Percentiles rank a stretch among this genome's conserved stretches.
These are phyloP conservation scores for Alternaria atra DNA, from an alignment of 2,329 filamentous ascomycete species.

Conservation along the genomic window DNA sequence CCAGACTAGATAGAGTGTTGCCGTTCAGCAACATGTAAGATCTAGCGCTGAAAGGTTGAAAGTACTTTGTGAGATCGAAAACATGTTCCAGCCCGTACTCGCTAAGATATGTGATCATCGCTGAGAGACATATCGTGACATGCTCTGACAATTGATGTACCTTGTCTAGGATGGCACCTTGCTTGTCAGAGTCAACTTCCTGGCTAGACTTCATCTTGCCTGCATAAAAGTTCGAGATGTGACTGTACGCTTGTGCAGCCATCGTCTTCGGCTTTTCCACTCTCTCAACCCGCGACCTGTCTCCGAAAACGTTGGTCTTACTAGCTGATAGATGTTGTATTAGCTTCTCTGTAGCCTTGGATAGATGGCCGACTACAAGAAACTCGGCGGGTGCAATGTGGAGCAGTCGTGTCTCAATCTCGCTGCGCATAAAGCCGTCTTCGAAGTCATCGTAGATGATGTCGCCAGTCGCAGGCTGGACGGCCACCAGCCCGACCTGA, in stretches of 20 bases:
- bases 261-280: conserved; percentile 79
- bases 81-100: conserved; percentile 96
- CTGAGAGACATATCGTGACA: conserved; percentile 90
- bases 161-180: conserved; percentile 76
- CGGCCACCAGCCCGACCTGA: conserved; percentile 87
- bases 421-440: conserved; percentile 95
- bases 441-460: conserved; percentile 96
- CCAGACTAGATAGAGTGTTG: conserved; percentile 90
- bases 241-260: conserved; percentile 83
- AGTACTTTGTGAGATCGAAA: conserved; percentile 95
- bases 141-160: conserved; percentile 85
- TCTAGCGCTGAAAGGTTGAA: conserved; percentile 91
- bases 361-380: conserved; percentile 88
- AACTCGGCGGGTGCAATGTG: conserved; percentile 98
- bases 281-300: conserved; percentile 85
- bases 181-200: conserved; percentile 44
- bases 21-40: conserved; percentile 97
- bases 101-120: conserved; percentile 92
- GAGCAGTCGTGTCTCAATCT: conserved; percentile 92
- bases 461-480: conserved; percentile 94
- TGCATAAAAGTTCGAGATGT: conserved; percentile 93
- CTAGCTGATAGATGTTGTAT: conserved; percentile 88
- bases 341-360: conserved; percentile 90
- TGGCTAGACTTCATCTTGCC: conserved; percentile 72
- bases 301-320: conserved; percentile 89